phyloP scores from a whole-genome alignment of 2,329 filamentous ascomycete species.

The Xylariaceae sp. region DNA sequence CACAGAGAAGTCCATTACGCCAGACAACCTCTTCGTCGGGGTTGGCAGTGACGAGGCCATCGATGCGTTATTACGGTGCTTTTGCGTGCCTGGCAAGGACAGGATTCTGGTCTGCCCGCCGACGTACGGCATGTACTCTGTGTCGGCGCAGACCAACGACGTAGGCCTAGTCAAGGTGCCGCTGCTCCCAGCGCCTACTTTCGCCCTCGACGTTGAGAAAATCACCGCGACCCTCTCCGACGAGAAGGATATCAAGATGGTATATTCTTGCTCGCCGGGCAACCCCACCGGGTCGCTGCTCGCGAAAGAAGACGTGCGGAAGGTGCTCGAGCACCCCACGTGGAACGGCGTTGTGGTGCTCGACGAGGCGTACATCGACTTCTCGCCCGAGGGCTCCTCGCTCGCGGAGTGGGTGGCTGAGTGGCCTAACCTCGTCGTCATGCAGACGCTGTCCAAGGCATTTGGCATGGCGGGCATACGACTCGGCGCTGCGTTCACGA shows the following conservation, averaged over 20 bases:
- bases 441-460: slow-evolving; percentile 98
- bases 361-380: slow-evolving; percentile 96
- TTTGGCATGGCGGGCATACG: slow-evolving; percentile 94
- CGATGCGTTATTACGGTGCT: slow-evolving; percentile 87
- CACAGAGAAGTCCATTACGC: slow-evolving; percentile 67
- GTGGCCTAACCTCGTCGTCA: slow-evolving; percentile 92
- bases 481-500: slow-evolving; percentile 79
- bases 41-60: slow-evolving; percentile 97
- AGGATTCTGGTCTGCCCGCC: slow-evolving; percentile 93
- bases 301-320: slow-evolving; percentile 66
- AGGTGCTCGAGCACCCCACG: slow-evolving; percentile 75
- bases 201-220: slow-evolving; percentile 67
- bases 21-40: slow-evolving; percentile 87
- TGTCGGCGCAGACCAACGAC: slow-evolving; percentile 93
- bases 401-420: slow-evolving; percentile 88
- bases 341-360: slow-evolving; percentile 95
- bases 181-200: slow-evolving; percentile 65
- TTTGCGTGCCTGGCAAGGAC: slow-evolving; percentile 82
- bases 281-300: slow-evolving; percentile 87
- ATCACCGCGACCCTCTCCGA: slow-evolving; percentile 62
- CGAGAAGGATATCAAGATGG: slow-evolving; percentile 69
- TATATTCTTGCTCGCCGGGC: slow-evolving; percentile 90
- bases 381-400: slow-evolving; percentile 72
- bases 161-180: slow-evolving; percentile 83
- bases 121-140: slow-evolving; percentile 97